Evolutionary conservation across 371 early-diverging fungal species (phyloP).

Genomic region (Mucor mucedo): DNA sequence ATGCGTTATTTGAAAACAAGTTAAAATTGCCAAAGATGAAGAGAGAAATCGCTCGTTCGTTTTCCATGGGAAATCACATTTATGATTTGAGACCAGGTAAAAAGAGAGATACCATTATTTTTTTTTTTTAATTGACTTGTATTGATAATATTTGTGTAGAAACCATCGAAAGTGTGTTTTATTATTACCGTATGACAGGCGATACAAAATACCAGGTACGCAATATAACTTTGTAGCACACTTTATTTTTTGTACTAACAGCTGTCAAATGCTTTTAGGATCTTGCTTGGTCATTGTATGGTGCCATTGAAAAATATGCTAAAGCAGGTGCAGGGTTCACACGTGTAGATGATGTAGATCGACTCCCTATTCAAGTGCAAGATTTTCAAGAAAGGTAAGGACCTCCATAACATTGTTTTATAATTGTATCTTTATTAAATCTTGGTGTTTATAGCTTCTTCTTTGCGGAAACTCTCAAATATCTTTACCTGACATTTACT

Average conservation of each 20-base stretch:
- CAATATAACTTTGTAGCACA: neutral
- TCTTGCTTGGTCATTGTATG: constrained; percentile 66
- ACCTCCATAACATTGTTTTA: too few relatives aligned
- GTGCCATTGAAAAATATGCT: constrained; percentile 62
- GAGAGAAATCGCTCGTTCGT: constrained; percentile 4
- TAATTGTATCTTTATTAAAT: neutral
- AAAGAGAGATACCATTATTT: too few relatives aligned
- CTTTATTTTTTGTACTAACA: too few relatives aligned
- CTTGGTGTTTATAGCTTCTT: constrained; percentile 58
- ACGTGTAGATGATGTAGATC: constrained; percentile 55
- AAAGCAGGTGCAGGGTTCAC: constrained; percentile 61
- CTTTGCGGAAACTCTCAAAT: constrained; percentile 90
- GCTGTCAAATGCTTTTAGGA: constrained; percentile 25
- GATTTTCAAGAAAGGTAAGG: constrained; percentile 51
- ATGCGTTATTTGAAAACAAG: neutral
- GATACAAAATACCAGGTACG: constrained; percentile 56
- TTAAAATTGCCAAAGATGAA: constrained; percentile 5
- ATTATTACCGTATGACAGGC: constrained; percentile 70
- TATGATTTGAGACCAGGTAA: constrained; percentile 66
- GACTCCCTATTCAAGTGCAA: constrained; percentile 28
- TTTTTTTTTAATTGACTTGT: neutral
- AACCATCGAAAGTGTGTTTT: constrained; percentile 77
- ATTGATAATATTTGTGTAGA: constrained; percentile 41
- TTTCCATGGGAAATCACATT: constrained; percentile 18
- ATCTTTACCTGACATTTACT: constrained; percentile 84